A percentile compares a stretch with the other conserved stretches of the same genome.
phyloP scores from a whole-genome alignment of 108 stramenopile species.

The Hondaea fermentalgiana region DNA sequence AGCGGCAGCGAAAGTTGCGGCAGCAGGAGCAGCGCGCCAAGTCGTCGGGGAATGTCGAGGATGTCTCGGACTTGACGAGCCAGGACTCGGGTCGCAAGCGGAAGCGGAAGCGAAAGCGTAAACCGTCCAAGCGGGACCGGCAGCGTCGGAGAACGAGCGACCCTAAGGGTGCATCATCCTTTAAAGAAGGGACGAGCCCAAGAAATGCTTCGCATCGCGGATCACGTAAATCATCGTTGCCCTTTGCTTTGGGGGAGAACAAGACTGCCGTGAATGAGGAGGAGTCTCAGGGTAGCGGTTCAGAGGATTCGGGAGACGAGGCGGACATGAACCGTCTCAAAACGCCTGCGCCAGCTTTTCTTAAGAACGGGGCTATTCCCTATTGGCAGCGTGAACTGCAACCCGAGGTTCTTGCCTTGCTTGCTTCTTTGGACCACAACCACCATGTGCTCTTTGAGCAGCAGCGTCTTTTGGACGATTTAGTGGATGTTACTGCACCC shows the following conservation, averaged over 20 bases:
- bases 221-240: too few relatives aligned
- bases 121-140: too few relatives aligned
- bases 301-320: background rate
- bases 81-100: background rate
- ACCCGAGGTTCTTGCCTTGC: background rate
- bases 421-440: background rate
- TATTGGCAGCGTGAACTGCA: slow-evolving; percentile 12
- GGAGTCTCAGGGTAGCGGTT: background rate
- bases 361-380: background rate
- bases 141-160: too few relatives aligned
- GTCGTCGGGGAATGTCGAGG: too few relatives aligned
- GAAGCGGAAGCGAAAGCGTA: background rate
- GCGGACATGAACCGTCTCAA: background rate
- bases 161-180: too few relatives aligned
- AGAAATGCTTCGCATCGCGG: too few relatives aligned
- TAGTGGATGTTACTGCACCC: background rate
- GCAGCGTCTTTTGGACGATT: background rate
- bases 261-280: background rate
- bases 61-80: too few relatives aligned
- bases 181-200: too few relatives aligned
- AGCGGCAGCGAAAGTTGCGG: background rate
- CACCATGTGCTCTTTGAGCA: background rate
- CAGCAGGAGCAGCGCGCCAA: background rate
- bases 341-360: background rate
- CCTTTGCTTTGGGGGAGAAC: background rate